phyloP scores from a whole-genome alignment of 23 red algal species.

The Pyropia haitanensis region DNA sequence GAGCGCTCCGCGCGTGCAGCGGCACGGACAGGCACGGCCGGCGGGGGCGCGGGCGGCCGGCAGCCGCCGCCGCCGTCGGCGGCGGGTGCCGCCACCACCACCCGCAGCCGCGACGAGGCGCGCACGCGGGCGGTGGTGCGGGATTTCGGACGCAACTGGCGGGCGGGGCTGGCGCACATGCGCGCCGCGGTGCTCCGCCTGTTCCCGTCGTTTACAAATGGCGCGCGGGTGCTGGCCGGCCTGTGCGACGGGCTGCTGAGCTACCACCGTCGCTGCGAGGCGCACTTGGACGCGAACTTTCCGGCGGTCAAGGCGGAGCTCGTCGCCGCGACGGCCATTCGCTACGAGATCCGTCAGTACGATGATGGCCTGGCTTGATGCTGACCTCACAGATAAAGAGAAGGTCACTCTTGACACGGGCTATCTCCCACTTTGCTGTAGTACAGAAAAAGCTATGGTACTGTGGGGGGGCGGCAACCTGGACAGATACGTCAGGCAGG shows the following conservation, averaged over 20 bases:
- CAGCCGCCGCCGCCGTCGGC: neutral
- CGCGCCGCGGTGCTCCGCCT: conserved; percentile 53
- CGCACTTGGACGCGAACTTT: conserved; percentile 24
- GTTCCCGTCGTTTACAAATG: conserved; percentile 72
- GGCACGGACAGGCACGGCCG: neutral
- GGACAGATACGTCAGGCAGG: too few relatives aligned
- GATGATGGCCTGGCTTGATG: neutral
- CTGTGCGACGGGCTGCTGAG: conserved; percentile 28
- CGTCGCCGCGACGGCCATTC: conserved; percentile 49
- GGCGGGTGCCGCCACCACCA: neutral
- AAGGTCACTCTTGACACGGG: too few relatives aligned
- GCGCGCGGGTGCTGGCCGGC: conserved; percentile 27
- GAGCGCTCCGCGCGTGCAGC: conserved; percentile 10
- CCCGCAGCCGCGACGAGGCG: conserved; percentile 7
- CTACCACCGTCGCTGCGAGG: conserved; percentile 63
- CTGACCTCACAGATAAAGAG: too few relatives aligned
- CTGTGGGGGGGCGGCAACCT: too few relatives aligned
- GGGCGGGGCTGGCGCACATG: conserved; percentile 67
- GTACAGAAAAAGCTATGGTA: too few relatives aligned
- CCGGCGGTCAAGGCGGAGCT: conserved; percentile 42
- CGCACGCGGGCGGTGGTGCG: conserved; percentile 37
- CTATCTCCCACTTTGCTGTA: too few relatives aligned
- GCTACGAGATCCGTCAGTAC: conserved; percentile 57
- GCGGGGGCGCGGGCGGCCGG: neutral
- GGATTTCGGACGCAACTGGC: conserved; percentile 75